Percentiles rank a stretch among this genome's conserved stretches.
These are phyloP conservation scores for Neurospora sp. DNA, from an alignment of 2,329 filamentous ascomycete species.

Conservation along the genomic window DNA sequence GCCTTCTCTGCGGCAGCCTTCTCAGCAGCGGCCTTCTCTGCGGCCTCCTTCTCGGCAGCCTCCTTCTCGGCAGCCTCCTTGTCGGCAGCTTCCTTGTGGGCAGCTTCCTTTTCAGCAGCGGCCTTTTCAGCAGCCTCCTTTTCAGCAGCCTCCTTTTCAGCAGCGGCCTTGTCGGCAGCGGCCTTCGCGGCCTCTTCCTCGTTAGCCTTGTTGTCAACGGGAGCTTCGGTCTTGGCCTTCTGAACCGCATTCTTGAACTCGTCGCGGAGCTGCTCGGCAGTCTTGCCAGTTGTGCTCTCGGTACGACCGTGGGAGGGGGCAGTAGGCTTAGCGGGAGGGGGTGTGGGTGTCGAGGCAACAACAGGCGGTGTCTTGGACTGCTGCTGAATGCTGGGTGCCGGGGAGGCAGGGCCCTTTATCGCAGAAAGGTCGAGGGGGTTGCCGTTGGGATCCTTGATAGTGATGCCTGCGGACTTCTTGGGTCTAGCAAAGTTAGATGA, in stretches of 20 bases:
- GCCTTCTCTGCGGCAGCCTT: constrained; percentile 16
- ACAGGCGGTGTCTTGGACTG: constrained; percentile 57
- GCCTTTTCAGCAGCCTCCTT: constrained; percentile 19
- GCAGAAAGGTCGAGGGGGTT: constrained; percentile 63
- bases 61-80: constrained; percentile 22
- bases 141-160: constrained; percentile 20
- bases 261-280: constrained; percentile 69
- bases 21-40: constrained; percentile 13
- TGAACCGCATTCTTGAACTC: constrained; percentile 74
- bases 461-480: constrained; percentile 63
- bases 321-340: constrained; percentile 60
- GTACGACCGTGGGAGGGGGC: constrained; percentile 59
- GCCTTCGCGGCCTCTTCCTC: constrained; percentile 28
- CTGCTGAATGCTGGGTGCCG: constrained; percentile 42
- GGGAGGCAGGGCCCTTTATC: constrained; percentile 46
- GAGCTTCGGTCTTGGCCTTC: constrained; percentile 43
- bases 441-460: constrained; percentile 75
- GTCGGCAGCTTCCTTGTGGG: constrained; percentile 25
- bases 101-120: constrained; percentile 20
- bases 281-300: constrained; percentile 64
- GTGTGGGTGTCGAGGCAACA: constrained; percentile 66
- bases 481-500: constrained; percentile 39
- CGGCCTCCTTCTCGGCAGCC: constrained; percentile 18
- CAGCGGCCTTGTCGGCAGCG: constrained; percentile 17
- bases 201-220: constrained; percentile 30